phyloP scores from a whole-genome alignment of 1,139 yeast species.

The Diutina catenulata region DNA sequence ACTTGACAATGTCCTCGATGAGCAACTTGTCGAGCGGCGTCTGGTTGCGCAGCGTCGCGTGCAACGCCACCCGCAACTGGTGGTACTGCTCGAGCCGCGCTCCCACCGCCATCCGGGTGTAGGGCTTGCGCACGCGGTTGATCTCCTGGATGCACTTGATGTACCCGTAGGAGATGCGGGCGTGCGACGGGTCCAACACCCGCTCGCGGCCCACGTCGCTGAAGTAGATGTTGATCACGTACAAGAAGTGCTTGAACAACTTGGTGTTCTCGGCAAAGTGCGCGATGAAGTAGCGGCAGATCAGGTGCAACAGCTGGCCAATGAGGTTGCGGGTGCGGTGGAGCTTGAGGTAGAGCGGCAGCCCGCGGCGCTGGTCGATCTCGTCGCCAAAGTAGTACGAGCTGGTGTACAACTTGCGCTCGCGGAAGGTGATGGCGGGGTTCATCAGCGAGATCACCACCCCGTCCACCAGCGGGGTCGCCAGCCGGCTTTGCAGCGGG shows the following conservation, averaged over 20 bases:
- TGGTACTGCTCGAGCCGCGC: constrained; percentile 72
- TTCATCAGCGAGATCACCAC: constrained; percentile 32
- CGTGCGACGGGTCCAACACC: constrained; percentile 43
- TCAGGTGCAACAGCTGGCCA: constrained; percentile 57
- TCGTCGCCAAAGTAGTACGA: constrained; percentile 47
- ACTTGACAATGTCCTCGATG: constrained; percentile 54
- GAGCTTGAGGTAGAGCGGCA: constrained; percentile 44
- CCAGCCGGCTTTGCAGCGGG: constrained; percentile 8
- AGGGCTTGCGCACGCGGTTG: constrained; percentile 50
- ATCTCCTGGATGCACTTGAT: constrained; percentile 27
- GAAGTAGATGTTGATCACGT: constrained; percentile 69
- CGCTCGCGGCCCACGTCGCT: constrained; percentile 75
- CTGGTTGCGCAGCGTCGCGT: constrained; percentile 65
- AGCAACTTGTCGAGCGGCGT: constrained; percentile 55
- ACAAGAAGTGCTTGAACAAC: constrained; percentile 51
- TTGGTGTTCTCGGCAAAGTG: constrained; percentile 60
- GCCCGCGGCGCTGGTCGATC: constrained; percentile 30
- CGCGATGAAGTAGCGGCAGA: constrained; percentile 37
- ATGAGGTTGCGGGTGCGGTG: constrained; percentile 52
- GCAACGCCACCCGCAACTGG: constrained; percentile 60
- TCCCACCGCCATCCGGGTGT: constrained; percentile 68
- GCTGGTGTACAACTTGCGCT: constrained; percentile 47
- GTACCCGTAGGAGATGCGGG: constrained; percentile 25
- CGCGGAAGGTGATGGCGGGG: constrained; percentile 45
- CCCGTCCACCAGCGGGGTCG: constrained; percentile 32